Conservation (phyloP, 805 yeast genomes). For the Wickerhamomyces mucosus region DNA sequence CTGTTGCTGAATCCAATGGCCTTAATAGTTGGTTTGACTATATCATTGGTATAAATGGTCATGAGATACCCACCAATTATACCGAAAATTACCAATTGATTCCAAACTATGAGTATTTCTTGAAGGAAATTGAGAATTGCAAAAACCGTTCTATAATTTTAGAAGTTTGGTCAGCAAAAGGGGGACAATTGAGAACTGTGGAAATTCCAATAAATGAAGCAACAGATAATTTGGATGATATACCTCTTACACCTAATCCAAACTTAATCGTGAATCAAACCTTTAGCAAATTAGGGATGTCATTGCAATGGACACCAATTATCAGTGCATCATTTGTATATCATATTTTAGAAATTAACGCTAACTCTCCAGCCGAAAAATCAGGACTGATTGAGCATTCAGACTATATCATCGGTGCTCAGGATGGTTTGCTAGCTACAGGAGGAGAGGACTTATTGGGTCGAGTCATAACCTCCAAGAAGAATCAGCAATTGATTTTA, state of each 20-base stretch:
- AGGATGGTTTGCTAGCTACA: constrained; percentile 72
- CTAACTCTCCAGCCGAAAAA: constrained; percentile 69
- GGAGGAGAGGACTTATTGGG: constrained; percentile 83
- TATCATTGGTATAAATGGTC: constrained; percentile 71
- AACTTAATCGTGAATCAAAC: constrained; percentile 21
- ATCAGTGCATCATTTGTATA: constrained; percentile 75
- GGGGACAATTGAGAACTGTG: constrained; percentile 47
- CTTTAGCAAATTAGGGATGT: constrained; percentile 50
- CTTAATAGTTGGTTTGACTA: constrained; percentile 85
- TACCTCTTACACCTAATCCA: constrained; percentile 11
- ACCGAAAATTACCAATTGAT: constrained; percentile 24
- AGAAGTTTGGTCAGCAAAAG: constrained; percentile 82
- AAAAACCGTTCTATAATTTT: constrained; percentile 36
- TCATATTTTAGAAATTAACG: constrained; percentile 69
- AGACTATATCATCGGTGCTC: constrained; percentile 83
- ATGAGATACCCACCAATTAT: constrained; percentile 35
- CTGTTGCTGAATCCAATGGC: constrained; percentile 41
- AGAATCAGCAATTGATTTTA: constrained; percentile 37
- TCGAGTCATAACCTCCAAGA: constrained; percentile 47
- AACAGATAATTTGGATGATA: constrained; percentile 21
- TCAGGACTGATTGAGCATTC: constrained; percentile 80
- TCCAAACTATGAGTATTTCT: constrained; percentile 35
- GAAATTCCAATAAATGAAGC: constrained; percentile 23
- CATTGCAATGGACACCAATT: constrained; percentile 71
- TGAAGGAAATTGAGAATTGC: constrained; percentile 33